Base-by-base conservation (phyloP, 176 grass and related monocot genomes). In the Carex cristatella region DNA sequence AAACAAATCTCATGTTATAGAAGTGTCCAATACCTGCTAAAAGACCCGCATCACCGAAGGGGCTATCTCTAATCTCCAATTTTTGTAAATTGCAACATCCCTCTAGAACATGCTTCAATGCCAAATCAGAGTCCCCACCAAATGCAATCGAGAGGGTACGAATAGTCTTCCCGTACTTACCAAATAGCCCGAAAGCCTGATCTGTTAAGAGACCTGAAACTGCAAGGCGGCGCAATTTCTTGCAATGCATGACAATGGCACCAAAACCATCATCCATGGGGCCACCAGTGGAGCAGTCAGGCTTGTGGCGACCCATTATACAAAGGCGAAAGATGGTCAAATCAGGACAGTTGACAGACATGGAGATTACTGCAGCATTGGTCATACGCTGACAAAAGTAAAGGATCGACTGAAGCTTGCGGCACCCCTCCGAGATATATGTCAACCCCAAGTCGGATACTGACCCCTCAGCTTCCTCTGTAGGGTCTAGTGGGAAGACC, bases 371-470 rank as follows among this genome's bases (percentile, higher is more conserved):
- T 5, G 96, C 93, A 6, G 80, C 83, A 68, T 99, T 99, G 63
- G 96, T 99, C 96, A 99, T 99, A 2, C 48, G 86, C 64, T 99
- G 96, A 87, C 96, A 99, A 79, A 99, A 99, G 87, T 94, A 99
- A 0, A 99, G 86, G 9, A 94, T 95, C 0, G 96, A 99, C 0
- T 74, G 83, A 73, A 99, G 96, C 23, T 61, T 86, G 15, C 15
- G 91, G 74, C 96, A 99, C 46, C 96, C 96, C 83, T 87, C 87
- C 0, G 96, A 89, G 70, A 99, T 99, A 40, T 91, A 90, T 19
- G 84, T 40, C 31, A 99, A 84, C 59, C 96, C 96, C 46, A 87
- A 48, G 79, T 94, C 91, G 0, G 96, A 95, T 7, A 95, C 96
- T 16, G 88, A 63, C 84, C 91, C 93, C 4, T 99, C 96, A 1